These are phyloP conservation scores for Vigna mungo DNA, from an alignment of 306 rosid genomes.

Conservation along the genomic window DNA sequence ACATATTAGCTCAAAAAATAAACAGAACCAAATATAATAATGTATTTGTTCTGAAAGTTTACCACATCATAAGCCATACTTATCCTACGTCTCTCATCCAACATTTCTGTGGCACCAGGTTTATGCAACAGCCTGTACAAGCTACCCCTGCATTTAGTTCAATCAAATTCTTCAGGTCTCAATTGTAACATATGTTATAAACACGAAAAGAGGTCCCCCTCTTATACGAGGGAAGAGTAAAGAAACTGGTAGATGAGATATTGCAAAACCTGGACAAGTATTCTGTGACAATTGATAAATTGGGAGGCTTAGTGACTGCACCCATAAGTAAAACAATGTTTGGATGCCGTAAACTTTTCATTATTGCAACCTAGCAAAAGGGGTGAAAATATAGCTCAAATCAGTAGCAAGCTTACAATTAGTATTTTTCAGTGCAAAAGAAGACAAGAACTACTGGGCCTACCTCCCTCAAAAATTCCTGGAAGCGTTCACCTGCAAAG, in stretches of 20 bases:
- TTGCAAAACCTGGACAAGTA: slow-evolving; percentile 76
- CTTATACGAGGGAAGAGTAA: neutral
- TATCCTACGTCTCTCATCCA: slow-evolving; percentile 82
- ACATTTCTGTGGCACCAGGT: slow-evolving; percentile 68
- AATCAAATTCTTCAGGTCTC: slow-evolving; percentile 20
- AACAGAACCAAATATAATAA: slow-evolving; percentile 1
- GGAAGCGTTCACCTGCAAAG: slow-evolving; percentile 72
- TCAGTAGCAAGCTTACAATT: slow-evolving; percentile 24
- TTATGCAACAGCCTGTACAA: slow-evolving; percentile 78
- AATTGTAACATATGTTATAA: neutral
- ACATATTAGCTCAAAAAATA: slow-evolving; percentile 10
- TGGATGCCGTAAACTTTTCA: slow-evolving; percentile 84
- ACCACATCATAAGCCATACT: slow-evolving; percentile 94
- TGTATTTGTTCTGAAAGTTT: slow-evolving; percentile 14
- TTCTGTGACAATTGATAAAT: slow-evolving; percentile 87
- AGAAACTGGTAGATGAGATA: slow-evolving; percentile 25
- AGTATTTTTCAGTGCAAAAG: neutral
- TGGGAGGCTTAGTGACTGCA: slow-evolving; percentile 84
- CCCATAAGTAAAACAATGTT: slow-evolving; percentile 93
- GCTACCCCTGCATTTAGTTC: slow-evolving; percentile 81
- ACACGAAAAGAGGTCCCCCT: neutral
- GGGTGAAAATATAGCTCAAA: slow-evolving; percentile 36
- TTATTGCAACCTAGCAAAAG: slow-evolving; percentile 73
- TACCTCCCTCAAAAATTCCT: slow-evolving; percentile 90
- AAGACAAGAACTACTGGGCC: neutral